A percentile compares a stretch with the other conserved stretches of the same genome.
Evolutionary conservation across 176 grass and related monocot species (phyloP).

Genomic region (Carex cristatella): DNA sequence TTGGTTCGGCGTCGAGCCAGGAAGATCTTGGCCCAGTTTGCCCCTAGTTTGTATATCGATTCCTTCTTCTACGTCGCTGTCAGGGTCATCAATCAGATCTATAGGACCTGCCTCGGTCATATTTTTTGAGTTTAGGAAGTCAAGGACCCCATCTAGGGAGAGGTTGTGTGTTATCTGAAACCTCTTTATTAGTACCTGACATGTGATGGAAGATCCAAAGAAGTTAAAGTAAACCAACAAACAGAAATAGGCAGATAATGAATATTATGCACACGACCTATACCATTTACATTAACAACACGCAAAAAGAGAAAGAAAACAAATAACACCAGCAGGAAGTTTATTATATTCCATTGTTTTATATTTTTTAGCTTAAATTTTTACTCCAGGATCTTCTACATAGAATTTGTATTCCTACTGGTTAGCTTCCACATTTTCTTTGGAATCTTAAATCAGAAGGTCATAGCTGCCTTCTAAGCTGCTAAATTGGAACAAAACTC

Average conservation of each 20-base stretch:
- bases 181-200: conserved; percentile 73
- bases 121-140: conserved; percentile 95
- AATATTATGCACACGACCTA: not conserved
- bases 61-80: conserved; percentile 78
- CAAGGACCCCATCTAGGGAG: conserved; percentile 89
- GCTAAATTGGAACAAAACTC: conserved; percentile 28
- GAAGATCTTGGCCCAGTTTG: conserved; percentile 57
- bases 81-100: conserved; percentile 88
- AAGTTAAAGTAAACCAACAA: not conserved
- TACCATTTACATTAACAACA: not conserved
- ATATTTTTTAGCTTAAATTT: not conserved
- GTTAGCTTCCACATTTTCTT: not conserved
- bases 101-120: conserved; percentile 90
- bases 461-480: not conserved
- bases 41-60: conserved; percentile 58
- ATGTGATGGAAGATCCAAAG: conserved; percentile 20
- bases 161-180: conserved; percentile 98
- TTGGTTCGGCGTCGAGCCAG: conserved; percentile 64
- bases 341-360: not conserved
- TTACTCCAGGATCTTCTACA: not conserved
- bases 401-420: not conserved
- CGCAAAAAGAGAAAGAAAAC: not conserved
- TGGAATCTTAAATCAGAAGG: not conserved
- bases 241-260: conserved; percentile 1
- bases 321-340: not conserved